Conservation (phyloP, 2,329 filamentous ascomycete species). For the Claviceps quebecensis region DNA sequence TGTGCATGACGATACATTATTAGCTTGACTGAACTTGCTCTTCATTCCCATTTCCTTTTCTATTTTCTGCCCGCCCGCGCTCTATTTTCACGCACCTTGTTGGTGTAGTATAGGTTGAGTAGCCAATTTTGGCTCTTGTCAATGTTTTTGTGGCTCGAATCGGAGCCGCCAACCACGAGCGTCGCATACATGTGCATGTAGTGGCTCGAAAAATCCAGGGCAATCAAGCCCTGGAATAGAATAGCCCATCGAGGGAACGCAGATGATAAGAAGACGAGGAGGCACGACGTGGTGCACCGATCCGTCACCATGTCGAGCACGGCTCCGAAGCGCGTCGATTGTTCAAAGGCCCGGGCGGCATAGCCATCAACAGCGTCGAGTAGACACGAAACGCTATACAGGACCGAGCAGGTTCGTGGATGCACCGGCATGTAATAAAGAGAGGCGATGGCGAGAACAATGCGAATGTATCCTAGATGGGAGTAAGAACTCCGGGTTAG, state of each 20-base stretch:
- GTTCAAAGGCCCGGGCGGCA: conserved; percentile 66
- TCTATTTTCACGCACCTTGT: conserved; percentile 59
- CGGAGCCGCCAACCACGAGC: conserved; percentile 68
- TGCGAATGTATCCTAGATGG: conserved; percentile 54
- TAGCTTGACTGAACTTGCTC: background rate
- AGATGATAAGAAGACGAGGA: conserved; percentile 86
- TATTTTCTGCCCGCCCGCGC: no score
- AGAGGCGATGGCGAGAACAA: conserved; percentile 73
- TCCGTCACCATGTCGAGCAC: conserved; percentile 99
- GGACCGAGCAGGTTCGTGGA: conserved; percentile 81
- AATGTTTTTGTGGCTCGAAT: conserved; percentile 83
- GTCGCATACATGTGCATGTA: conserved; percentile 99
- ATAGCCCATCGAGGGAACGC: conserved; percentile 92
- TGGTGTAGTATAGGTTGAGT: conserved; percentile 91
- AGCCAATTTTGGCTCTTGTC: conserved; percentile 79
- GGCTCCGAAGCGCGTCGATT: conserved; percentile 89
- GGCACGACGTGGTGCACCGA: conserved; percentile 86
- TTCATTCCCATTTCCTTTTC: background rate
- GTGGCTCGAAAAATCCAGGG: conserved; percentile 84
- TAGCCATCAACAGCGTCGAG: conserved; percentile 91
- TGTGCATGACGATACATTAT: background rate
- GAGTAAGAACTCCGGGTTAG: background rate
- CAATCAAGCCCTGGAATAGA: conserved; percentile 85
- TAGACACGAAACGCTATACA: conserved; percentile 88
- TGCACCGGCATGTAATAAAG: conserved; percentile 99